Evolutionary conservation across 495 filamentous ascomycete species (phyloP).

Genomic region (Podospora pseudopauciseta): DNA sequence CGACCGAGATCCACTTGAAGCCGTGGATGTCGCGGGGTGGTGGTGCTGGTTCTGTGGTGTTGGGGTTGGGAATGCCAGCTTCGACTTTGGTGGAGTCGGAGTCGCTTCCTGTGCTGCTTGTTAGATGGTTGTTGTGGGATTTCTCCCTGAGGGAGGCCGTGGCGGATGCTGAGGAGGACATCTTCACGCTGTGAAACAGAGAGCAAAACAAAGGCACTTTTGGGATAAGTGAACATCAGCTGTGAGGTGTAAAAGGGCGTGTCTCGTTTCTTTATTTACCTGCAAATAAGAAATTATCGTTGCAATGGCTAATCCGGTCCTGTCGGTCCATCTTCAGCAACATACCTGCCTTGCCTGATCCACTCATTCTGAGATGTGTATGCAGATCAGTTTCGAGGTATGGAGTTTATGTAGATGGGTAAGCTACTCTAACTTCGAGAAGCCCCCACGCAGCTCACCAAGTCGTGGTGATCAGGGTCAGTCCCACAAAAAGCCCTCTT

Average conservation of each 20-base stretch:
- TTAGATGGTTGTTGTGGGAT: neutral
- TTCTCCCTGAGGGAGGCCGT: neutral
- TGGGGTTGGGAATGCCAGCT: neutral
- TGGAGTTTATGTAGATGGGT: neutral
- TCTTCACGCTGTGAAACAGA: neutral
- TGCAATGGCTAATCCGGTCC: too few species aligned
- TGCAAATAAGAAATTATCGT: too few species aligned
- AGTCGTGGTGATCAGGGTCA: neutral
- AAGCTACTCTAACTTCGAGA: neutral
- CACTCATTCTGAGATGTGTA: too few species aligned
- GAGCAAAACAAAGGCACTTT: too few species aligned
- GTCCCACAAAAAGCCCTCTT: neutral
- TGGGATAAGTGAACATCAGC: neutral
- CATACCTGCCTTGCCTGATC: too few species aligned
- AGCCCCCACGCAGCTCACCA: neutral
- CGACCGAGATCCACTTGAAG: slow-evolving; percentile 38
- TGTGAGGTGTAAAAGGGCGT: neutral
- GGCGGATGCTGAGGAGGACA: neutral
- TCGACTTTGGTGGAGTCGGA: neutral
- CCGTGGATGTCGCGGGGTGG: slow-evolving; percentile 11
- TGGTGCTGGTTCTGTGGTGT: neutral
- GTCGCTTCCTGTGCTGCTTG: neutral
- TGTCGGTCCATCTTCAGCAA: too few species aligned
- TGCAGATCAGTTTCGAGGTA: too few species aligned
- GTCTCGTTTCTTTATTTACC: too few species aligned